Evolutionary conservation across 768 basidiomycete species (phyloP).

Genomic region (Lyophyllum shimeji): DNA sequence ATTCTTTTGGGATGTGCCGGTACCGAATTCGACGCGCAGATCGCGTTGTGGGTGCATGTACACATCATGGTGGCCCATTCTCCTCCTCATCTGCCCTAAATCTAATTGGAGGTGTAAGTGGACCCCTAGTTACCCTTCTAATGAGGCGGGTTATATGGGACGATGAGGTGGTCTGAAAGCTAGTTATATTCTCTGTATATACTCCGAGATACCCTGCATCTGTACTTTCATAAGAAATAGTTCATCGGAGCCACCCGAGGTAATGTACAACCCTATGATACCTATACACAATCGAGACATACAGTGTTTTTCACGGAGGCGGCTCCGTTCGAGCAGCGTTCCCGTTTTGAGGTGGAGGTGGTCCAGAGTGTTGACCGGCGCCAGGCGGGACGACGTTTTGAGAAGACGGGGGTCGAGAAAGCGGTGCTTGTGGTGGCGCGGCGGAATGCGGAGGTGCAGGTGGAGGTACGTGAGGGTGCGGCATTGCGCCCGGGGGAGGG

Average conservation of each 20-base stretch:
- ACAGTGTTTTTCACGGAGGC: constrained; percentile 27
- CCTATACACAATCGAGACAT: constrained; percentile 13
- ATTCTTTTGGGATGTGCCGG: no score
- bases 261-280: constrained; percentile 11
- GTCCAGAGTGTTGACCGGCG: constrained; percentile 25
- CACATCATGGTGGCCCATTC: no score
- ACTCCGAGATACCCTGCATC: neutral
- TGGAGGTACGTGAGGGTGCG: constrained; percentile 38
- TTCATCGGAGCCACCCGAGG: constrained; percentile 2
- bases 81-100: no score
- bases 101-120: no score
- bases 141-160: no score
- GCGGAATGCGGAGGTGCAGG: constrained; percentile 32
- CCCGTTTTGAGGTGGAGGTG: constrained; percentile 39
- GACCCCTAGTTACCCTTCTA: no score
- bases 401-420: constrained; percentile 61
- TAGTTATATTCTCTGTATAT: constrained; percentile 10
- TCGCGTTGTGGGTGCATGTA: no score
- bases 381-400: constrained; percentile 55
- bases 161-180: no score
- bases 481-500: constrained; percentile 43
- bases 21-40: no score
- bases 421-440: constrained; percentile 32
- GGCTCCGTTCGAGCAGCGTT: constrained; percentile 43
- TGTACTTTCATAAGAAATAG: neutral